Evolutionary conservation across 352 stramenopile genomes (phyloP).

Genomic region (Phytophthora sojae): DNA sequence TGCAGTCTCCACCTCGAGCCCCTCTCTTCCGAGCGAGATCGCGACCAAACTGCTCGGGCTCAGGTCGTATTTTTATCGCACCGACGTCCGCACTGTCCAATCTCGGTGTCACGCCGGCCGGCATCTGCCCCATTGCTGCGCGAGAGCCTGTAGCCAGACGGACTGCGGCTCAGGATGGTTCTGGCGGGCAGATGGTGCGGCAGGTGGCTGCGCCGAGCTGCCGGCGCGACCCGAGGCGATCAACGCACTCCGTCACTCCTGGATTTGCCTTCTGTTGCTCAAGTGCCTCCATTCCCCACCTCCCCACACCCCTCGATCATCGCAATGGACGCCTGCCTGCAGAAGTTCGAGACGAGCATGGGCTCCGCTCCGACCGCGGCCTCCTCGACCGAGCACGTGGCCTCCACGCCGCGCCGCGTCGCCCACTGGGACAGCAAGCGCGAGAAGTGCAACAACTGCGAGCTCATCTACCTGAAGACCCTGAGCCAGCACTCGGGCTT

Average conservation of each 20-base stretch:
- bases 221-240: constrained; percentile 6
- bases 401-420: constrained; percentile 41
- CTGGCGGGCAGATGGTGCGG: constrained; percentile 27
- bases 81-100: constrained; percentile 23
- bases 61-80: constrained; percentile 31
- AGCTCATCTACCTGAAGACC: constrained; percentile 87
- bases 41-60: constrained; percentile 6
- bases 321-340: constrained; percentile 59
- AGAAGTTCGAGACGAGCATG: constrained; percentile 43
- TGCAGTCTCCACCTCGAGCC: background rate
- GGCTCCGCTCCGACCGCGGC: constrained; percentile 15
- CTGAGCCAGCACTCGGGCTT: constrained; percentile 74
- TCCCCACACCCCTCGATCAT: constrained; percentile 17
- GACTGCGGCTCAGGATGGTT: constrained; percentile 15
- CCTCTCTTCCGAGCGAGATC: background rate
- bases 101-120: constrained; percentile 24
- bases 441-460: constrained; percentile 86
- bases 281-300: constrained; percentile 22
- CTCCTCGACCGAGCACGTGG: constrained; percentile 12
- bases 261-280: constrained; percentile 38
- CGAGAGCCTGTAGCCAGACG: constrained; percentile 41
- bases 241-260: constrained; percentile 23
- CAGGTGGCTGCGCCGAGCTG: constrained; percentile 7
- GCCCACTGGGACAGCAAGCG: constrained; percentile 88
- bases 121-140: constrained; percentile 23